These are phyloP conservation scores for Fusarium nanum DNA, from an alignment of 2,329 filamentous ascomycete species.

Conservation along the genomic window DNA sequence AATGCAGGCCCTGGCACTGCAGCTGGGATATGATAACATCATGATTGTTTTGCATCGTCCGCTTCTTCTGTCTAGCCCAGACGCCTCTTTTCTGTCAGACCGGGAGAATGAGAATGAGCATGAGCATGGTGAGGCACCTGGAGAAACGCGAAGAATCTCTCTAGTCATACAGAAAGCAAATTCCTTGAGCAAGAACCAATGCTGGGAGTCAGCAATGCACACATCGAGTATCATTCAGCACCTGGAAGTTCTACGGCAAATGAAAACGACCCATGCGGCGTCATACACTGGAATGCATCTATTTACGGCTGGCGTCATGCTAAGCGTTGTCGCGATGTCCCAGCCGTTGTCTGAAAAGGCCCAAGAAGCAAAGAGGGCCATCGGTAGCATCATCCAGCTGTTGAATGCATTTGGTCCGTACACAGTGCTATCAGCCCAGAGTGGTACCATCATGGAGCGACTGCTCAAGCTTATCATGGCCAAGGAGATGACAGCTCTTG, in stretches of 20 bases:
- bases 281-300: not conserved
- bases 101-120: too few species aligned
- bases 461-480: not conserved
- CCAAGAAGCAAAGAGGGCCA: not conserved
- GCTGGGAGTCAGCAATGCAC: not conserved
- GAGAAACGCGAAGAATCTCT: not conserved
- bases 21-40: not conserved
- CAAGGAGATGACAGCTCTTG: conserved; percentile 25
- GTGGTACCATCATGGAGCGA: not conserved
- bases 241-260: not conserved
- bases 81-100: not conserved
- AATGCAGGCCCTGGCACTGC: not conserved
- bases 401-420: not conserved
- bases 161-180: not conserved
- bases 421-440: not conserved
- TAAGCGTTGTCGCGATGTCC: not conserved
- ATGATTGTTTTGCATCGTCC: not conserved
- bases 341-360: not conserved
- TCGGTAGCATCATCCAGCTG: not conserved
- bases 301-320: not conserved
- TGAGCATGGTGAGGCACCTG: too few species aligned
- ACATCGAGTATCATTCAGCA: not conserved
- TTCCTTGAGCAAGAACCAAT: not conserved
- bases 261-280: not conserved
- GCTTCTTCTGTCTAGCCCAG: not conserved